Conservation (phyloP, 208 protist genomes). For the Leishmania arabica region DNA sequence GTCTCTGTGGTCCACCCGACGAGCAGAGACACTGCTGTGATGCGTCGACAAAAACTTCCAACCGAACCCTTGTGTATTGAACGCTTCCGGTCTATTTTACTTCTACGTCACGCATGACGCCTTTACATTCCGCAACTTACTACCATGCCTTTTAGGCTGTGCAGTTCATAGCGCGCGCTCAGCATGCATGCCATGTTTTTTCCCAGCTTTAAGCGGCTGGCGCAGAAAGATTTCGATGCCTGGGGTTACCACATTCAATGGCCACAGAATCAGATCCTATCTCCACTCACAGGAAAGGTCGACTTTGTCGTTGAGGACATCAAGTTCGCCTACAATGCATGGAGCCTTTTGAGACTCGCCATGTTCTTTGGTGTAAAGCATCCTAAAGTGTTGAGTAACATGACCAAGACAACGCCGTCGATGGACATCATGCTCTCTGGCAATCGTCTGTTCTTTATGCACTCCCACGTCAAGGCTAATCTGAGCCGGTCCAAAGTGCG, state of each 20-base stretch:
- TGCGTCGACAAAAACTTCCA: not conserved
- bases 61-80: not conserved
- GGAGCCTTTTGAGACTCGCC: constrained; percentile 68
- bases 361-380: constrained; percentile 76
- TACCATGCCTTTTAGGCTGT: too few relatives aligned
- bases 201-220: not conserved
- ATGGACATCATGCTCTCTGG: constrained; percentile 69
- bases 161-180: not conserved
- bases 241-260: constrained; percentile 81
- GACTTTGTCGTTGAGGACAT: constrained; percentile 77
- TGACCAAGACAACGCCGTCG: constrained; percentile 60
- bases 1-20: not conserved
- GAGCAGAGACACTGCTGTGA: not conserved
- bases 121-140: not conserved
- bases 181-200: not conserved
- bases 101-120: not conserved
- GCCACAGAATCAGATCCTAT: constrained; percentile 32
- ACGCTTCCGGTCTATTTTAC: too few relatives aligned
- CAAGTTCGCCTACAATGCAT: constrained; percentile 91
- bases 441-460: constrained; percentile 80
- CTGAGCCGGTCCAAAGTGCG: constrained; percentile 29
- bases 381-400: constrained; percentile 63
- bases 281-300: constrained; percentile 42
- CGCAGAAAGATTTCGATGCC: constrained; percentile 75
- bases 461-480: constrained; percentile 35